phyloP scores from a whole-genome alignment of 2,329 filamentous ascomycete genomes.

The Dactylellina cionopaga region DNA sequence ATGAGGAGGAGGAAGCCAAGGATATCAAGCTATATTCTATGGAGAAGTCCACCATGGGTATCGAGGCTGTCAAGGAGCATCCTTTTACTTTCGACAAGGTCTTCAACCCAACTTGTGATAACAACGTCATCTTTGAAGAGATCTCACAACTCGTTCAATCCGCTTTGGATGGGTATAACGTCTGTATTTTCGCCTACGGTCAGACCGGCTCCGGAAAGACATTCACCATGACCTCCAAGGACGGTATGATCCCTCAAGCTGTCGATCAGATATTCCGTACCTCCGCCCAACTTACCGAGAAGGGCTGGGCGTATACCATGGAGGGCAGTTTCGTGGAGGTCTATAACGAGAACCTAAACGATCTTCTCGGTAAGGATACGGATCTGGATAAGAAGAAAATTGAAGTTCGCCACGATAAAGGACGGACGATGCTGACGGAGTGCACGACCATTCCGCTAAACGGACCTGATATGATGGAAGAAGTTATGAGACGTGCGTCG shows the following conservation, averaged over 20 bases:
- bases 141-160: constrained; percentile 97
- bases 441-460: constrained; percentile 80
- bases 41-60: constrained; percentile 81
- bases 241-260: constrained; percentile 95
- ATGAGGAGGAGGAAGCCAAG: constrained; percentile 81
- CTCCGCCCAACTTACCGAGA: constrained; percentile 81
- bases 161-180: constrained; percentile 95
- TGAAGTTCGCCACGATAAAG: constrained; percentile 88
- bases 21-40: constrained; percentile 87
- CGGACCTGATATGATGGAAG: constrained; percentile 80
- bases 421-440: constrained; percentile 83
- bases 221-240: constrained; percentile 87
- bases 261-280: constrained; percentile 94
- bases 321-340: constrained; percentile 96
- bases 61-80: constrained; percentile 79
- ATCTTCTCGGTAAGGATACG: constrained; percentile 78
- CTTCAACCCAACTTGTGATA: constrained; percentile 79
- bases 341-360: constrained; percentile 97
- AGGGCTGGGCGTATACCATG: constrained; percentile 94
- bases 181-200: constrained; percentile 98
- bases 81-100: constrained; percentile 93
- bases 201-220: constrained; percentile 98
- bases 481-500: constrained; percentile 80
- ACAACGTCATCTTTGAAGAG: constrained; percentile 90
- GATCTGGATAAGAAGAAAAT: constrained; percentile 82